Percentiles rank a stretch among this genome's conserved stretches.
phyloP scores from a whole-genome alignment of 805 yeast species.

The Saccharomycopsis selenospora region DNA sequence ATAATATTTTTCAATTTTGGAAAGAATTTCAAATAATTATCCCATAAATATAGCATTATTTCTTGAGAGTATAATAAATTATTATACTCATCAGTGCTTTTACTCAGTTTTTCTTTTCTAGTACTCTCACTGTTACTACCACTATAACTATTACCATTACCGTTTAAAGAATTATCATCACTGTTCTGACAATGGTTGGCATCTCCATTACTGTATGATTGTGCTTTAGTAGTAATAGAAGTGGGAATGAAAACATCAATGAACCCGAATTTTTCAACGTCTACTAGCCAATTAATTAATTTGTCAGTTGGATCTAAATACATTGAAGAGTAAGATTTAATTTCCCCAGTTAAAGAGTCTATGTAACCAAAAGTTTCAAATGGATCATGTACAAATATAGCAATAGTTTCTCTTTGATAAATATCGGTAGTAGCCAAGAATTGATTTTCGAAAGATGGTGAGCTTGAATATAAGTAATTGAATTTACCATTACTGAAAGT shows the following conservation, averaged over 20 bases:
- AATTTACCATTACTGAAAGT: constrained; percentile 19
- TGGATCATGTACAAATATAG: constrained; percentile 80
- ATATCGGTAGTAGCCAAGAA: constrained; percentile 67
- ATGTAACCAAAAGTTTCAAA: constrained; percentile 86
- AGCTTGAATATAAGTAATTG: constrained; percentile 25
- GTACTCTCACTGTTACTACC: neutral
- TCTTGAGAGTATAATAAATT: constrained; percentile 50
- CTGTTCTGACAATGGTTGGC: no score
- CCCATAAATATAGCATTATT: constrained; percentile 79
- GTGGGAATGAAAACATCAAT: constrained; percentile 81
- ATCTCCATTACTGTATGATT: neutral
- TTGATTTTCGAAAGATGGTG: constrained; percentile 51
- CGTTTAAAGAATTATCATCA: constrained; percentile 23
- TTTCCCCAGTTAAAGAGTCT: constrained; percentile 71
- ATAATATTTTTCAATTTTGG: constrained; percentile 57
- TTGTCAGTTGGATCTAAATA: constrained; percentile 68
- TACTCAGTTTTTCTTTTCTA: neutral
- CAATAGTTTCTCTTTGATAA: constrained; percentile 52
- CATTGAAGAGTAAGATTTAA: constrained; percentile 65
- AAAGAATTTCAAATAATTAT: constrained; percentile 75
- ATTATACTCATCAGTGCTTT: constrained; percentile 16
- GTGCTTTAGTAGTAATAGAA: constrained; percentile 32
- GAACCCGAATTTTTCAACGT: constrained; percentile 57
- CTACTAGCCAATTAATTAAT: constrained; percentile 59
- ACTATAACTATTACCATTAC: neutral